Base-by-base conservation (phyloP, 1,284 basidiomycete genomes). In the Cryptococcus sp. region DNA sequence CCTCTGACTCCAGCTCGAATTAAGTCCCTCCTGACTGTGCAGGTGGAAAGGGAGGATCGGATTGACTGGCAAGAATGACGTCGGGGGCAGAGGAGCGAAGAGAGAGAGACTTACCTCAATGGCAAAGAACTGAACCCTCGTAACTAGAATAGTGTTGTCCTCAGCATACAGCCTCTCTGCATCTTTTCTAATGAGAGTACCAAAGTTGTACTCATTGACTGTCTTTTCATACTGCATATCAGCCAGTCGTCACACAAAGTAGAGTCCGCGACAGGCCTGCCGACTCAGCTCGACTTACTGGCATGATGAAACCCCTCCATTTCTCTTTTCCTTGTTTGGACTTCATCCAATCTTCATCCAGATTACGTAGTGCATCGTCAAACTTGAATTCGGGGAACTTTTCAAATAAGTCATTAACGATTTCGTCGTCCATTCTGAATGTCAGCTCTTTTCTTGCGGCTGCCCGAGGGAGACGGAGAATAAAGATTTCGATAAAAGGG, bases 261-360 rank as follows among this genome's bases (percentile, higher is more conserved):
- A 19, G 16, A 46, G 23, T 25, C 13, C 41, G 22, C 21, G 22
- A 5, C 4, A 62, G 11, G 28, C 28, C 28, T 28, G 28, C 11
- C 28, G 28, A 11, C 28, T 28, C 28, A 11, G 28, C n/a, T n/a
- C n/a, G 67, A 63, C 86, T 74, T 66, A 96, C 86, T 49, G 82
- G 78, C 67, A 84, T 81, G 72, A 97, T 91, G 74, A 96, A 98
- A 25, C 83, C 82, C 53, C 92, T 81, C 96, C 96, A 99, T 59
- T 83, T 81, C 70, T 86, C 84, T 80, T 98, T 98, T 49, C 90
- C 91, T n/a, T 83, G 81, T 7, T 81, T 74, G 61, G 85, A 90
- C 82, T 99, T 99, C 85, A 98, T 87, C 78, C 82, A 85, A n/a
- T 94, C 86, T 75, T 98, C 94, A 73, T 96, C 85, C 23, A 98